phyloP scores from a whole-genome alignment of 106 monocot genomes.

The Apostasia shenzhenica region DNA sequence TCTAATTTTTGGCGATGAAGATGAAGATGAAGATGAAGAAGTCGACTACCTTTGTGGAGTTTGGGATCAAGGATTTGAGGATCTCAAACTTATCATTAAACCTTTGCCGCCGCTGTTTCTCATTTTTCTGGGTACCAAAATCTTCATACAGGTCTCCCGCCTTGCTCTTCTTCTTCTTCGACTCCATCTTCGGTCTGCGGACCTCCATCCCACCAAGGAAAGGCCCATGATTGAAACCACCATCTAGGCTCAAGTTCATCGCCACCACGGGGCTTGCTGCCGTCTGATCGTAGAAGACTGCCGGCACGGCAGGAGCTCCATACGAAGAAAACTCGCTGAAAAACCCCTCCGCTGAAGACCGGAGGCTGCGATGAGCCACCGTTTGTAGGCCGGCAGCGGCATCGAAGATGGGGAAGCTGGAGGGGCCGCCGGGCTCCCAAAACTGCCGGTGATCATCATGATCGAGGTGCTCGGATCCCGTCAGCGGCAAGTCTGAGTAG shows the following conservation, averaged over 20 bases:
- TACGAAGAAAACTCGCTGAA: not conserved
- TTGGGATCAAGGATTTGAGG: constrained; percentile 52
- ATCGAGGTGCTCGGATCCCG: constrained; percentile 1
- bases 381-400: not conserved
- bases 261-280: not conserved
- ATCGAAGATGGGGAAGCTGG: not conserved
- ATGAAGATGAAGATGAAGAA: not conserved
- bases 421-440: not conserved
- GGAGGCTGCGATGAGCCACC: not conserved
- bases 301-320: not conserved
- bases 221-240: constrained; percentile 1
- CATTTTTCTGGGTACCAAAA: constrained; percentile 26
- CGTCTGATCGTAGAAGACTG: constrained; percentile 4
- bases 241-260: constrained; percentile 1
- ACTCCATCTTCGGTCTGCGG: constrained; percentile 2
- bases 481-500: constrained; percentile 14
- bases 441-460: not conserved
- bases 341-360: not conserved
- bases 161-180: not conserved
- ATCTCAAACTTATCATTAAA: constrained; percentile 38
- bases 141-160: not conserved
- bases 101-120: constrained; percentile 61
- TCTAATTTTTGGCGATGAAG: not conserved
- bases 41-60: constrained; percentile 46
- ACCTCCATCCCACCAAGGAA: not conserved